Evolutionary conservation across 73 alveolate genomes (phyloP).

Genomic region (Uronychia setigera): DNA sequence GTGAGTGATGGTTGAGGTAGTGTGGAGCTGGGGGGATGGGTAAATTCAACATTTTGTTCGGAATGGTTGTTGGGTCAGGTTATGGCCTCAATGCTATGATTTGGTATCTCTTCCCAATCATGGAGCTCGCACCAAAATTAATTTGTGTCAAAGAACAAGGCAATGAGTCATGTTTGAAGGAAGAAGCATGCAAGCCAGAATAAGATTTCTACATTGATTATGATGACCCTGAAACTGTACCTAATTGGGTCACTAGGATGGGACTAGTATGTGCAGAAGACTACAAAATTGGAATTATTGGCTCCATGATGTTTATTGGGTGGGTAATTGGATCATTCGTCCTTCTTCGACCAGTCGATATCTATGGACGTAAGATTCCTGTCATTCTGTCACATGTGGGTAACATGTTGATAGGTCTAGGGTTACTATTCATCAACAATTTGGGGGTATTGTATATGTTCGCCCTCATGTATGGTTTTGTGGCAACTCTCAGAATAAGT

Average conservation of each 20-base stretch:
- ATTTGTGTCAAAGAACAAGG: not conserved
- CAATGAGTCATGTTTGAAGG: not conserved
- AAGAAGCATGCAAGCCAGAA: not conserved
- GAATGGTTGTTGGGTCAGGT: not conserved
- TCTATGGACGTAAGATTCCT: constrained; percentile 25
- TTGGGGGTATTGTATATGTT: not conserved
- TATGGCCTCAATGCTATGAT: not conserved
- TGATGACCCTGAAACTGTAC: not conserved
- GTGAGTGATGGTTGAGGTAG: constrained; percentile 4
- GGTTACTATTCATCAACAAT: not conserved
- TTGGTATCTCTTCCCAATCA: not conserved
- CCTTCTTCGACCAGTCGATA: constrained; percentile 34
- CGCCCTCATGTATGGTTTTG: not conserved
- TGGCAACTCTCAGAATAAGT: constrained; percentile 1
- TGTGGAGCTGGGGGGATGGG: constrained; percentile 1
- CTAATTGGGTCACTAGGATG: not conserved
- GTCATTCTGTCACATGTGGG: not conserved
- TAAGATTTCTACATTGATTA: not conserved
- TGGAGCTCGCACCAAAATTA: not conserved
- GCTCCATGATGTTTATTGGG: constrained; percentile 33
- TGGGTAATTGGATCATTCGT: constrained; percentile 15
- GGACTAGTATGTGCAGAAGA: constrained; percentile 5
- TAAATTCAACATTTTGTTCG: not conserved
- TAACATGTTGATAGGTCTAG: not conserved
- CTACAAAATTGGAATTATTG: constrained; percentile 38